These are phyloP conservation scores for Pluteus cervinus DNA, from an alignment of 768 basidiomycete genomes.

Conservation along the genomic window DNA sequence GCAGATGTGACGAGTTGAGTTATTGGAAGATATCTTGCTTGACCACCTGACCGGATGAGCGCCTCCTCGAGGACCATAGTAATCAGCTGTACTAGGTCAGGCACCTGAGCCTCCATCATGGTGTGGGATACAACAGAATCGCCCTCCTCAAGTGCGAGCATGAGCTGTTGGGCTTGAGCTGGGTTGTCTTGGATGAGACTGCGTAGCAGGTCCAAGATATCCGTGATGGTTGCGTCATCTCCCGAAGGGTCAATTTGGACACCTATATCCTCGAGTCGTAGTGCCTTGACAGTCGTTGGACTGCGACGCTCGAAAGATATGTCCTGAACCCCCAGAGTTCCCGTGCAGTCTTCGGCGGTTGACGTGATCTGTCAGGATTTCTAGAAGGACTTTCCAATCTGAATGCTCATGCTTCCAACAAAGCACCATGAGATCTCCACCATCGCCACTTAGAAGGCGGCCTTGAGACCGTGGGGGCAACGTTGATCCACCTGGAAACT, in stretches of 20 bases:
- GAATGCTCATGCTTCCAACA: constrained; percentile 80
- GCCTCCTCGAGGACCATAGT: constrained; percentile 80
- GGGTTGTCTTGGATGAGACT: constrained; percentile 71
- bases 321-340: constrained; percentile 37
- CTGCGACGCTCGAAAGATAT: constrained; percentile 47
- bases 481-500: constrained; percentile 69
- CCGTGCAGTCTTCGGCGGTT: constrained; percentile 46
- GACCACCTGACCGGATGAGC: constrained; percentile 46
- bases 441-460: constrained; percentile 65
- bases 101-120: constrained; percentile 47
- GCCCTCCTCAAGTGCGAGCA: constrained; percentile 60
- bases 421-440: constrained; percentile 62
- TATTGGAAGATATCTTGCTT: constrained; percentile 34
- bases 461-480: constrained; percentile 66
- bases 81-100: constrained; percentile 74
- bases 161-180: constrained; percentile 53
- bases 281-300: constrained; percentile 28
- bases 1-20: constrained; percentile 71
- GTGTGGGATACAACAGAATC: constrained; percentile 46
- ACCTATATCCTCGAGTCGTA: constrained; percentile 64
- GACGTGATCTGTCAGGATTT: constrained; percentile 73
- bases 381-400: constrained; percentile 83
- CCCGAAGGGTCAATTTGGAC: constrained; percentile 60
- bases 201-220: constrained; percentile 74
- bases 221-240: constrained; percentile 61